Conservation (phyloP, 2,329 filamentous ascomycete species). For the Colletotrichum costaricense region DNA sequence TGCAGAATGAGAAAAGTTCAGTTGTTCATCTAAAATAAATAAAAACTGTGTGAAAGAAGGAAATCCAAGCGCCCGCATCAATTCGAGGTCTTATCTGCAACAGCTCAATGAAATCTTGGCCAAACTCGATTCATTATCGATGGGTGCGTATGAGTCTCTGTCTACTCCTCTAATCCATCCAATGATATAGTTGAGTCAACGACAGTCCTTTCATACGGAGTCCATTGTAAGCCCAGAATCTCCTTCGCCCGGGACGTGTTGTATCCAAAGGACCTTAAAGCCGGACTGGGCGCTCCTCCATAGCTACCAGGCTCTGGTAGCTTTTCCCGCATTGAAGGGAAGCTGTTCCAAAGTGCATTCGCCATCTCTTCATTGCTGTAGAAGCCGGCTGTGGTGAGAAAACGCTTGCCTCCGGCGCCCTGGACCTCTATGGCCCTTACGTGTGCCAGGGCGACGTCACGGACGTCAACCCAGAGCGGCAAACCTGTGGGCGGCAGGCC, state of each 20-base stretch:
- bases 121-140: too few species aligned
- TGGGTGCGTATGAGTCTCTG: background rate
- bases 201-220: slow-evolving; percentile 57
- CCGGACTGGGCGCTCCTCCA: slow-evolving; percentile 22
- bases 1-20: too few species aligned
- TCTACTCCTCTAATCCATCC: background rate
- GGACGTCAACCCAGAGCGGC: slow-evolving; percentile 42
- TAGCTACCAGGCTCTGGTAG: slow-evolving; percentile 39
- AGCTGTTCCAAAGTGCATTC: slow-evolving; percentile 38
- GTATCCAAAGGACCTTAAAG: slow-evolving; percentile 39
- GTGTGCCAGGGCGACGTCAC: slow-evolving; percentile 44
- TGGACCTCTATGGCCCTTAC: slow-evolving; percentile 40
- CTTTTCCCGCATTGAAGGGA: slow-evolving; percentile 37
- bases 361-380: slow-evolving; percentile 39
- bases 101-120: too few species aligned
- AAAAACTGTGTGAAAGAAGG: too few species aligned
- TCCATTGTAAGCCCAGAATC: slow-evolving; percentile 60
- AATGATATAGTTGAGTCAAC: slow-evolving; percentile 48
- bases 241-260: slow-evolving; percentile 54
- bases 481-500: slow-evolving; percentile 33
- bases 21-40: too few species aligned
- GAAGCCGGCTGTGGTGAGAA: slow-evolving; percentile 40
- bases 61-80: too few species aligned
- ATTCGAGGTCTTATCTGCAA: too few species aligned
- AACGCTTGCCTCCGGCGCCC: slow-evolving; percentile 41